phyloP scores from a whole-genome alignment of 371 early-diverging fungal species.

The Lichtheimia ramosa region DNA sequence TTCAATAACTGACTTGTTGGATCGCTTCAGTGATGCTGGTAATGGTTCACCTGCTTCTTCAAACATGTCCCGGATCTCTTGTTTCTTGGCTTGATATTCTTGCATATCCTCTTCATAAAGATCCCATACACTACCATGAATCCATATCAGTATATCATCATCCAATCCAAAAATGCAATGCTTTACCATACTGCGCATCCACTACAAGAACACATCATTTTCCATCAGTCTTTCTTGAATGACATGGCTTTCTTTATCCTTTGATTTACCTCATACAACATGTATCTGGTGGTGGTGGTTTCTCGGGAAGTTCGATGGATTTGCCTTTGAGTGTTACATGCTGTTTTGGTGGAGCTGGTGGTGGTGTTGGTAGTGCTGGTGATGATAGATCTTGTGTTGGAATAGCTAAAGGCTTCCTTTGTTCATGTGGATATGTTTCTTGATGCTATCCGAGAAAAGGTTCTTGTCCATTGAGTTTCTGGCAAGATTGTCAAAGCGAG shows the following conservation, averaged over 20 bases:
- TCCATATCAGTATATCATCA: not conserved
- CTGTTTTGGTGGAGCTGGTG: not conserved
- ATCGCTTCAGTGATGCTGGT: conserved; percentile 22
- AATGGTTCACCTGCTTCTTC: conserved; percentile 22
- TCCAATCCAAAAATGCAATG: not conserved
- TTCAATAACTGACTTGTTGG: conserved; percentile 10
- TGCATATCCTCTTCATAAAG: conserved; percentile 48
- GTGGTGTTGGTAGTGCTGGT: not conserved
- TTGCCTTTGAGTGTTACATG: conserved; percentile 26
- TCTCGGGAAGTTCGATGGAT: conserved; percentile 25
- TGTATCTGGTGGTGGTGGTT: conserved; percentile 36
- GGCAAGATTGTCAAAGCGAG: too few species aligned
- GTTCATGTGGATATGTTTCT: not conserved
- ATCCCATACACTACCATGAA: conserved; percentile 40
- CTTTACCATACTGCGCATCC: conserved; percentile 50
- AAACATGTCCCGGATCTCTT: conserved; percentile 24
- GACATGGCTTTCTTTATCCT: not conserved
- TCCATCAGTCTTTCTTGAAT: not conserved
- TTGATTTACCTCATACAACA: conserved; percentile 48
- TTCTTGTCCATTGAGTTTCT: not conserved
- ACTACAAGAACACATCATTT: conserved; percentile 10
- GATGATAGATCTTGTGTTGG: not conserved
- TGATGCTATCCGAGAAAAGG: not conserved
- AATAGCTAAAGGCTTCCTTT: conserved; percentile 1
- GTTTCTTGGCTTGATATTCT: conserved; percentile 28